Base-by-base conservation (phyloP, 805 yeast genomes). In the Candida nonsorbophila region DNA sequence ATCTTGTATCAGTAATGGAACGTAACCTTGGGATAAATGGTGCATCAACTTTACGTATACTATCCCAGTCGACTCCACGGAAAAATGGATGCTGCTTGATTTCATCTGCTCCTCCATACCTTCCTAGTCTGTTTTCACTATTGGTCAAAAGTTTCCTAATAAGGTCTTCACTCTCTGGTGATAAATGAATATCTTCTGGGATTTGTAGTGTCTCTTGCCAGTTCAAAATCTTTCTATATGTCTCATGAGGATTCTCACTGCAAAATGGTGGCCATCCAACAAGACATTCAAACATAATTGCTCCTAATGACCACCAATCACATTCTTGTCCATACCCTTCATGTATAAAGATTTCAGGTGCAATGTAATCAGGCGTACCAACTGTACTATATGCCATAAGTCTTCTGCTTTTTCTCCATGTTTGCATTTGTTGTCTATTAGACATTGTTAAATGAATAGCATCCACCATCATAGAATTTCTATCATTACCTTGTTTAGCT, bases 221-320 rank as follows among this genome's bases (percentile, higher is more conserved):
- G 54, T 84, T 84, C 51, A 87, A 68, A 47, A 87, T 87, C 70
- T 88, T 87, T 32, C 88, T 72, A 56, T 87, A 87, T 0, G 97
- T 87, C 44, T 87, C 97, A 37, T 85, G 94, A 7, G 95, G 95
- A 7, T 94, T 84, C 48, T 87, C 96, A 0, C 92, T 79, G 61
- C 96, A 87, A 56, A 87, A 87, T 26, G 97, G 97, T 15, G 97
- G 96, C 95, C 95, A 87, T 18, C 97, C 97, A 36, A 87, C 84
- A 38, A 87, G 63, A 62, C 97, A 87, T 67, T 87, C 97, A 57
- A 82, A 87, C 97, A 87, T 88, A 50, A 87, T 87, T 1, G 95
- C 95, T 17, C 97, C 97, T 25, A 87, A 60, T 6, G 94, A 83
- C 97, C 97, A 87, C 97, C 97, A 87, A 56, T 87, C 97, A 60